Conservation (phyloP, 2,329 filamentous ascomycete species). For the Colletotrichum tropicale region DNA sequence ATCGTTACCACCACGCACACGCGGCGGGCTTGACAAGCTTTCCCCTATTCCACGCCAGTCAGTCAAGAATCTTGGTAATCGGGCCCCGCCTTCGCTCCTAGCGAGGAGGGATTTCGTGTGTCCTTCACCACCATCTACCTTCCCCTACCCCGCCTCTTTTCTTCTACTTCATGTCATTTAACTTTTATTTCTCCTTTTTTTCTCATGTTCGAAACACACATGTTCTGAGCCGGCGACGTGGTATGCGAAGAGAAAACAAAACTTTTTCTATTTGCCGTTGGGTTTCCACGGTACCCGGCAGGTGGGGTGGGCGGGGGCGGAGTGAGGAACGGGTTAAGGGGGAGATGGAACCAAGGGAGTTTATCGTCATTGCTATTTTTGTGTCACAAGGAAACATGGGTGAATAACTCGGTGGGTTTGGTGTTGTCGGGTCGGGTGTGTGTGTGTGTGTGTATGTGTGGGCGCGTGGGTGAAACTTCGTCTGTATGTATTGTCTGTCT, state of each 20-base stretch:
- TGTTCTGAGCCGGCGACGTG: not conserved
- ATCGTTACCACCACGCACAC: not conserved
- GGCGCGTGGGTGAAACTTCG: not conserved
- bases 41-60: slow-evolving; percentile 1
- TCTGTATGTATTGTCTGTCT: not conserved
- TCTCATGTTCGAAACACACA: not conserved
- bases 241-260: not conserved
- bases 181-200: not conserved
- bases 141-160: slow-evolving; percentile 13
- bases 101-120: not conserved
- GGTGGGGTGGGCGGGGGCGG: not conserved
- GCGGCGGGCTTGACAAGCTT: not conserved
- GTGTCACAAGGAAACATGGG: not conserved
- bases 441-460: not conserved
- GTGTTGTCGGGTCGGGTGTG: not conserved
- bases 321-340: not conserved
- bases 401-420: not conserved
- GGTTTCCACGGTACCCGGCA: slow-evolving; percentile 16
- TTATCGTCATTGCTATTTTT: not conserved
- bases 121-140: slow-evolving; percentile 12
- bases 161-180: slow-evolving; percentile 23
- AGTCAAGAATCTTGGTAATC: not conserved
- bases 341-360: not conserved
- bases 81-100: not conserved
- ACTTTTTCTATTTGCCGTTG: not conserved